A percentile compares a stretch with the other conserved stretches of the same genome.
Evolutionary conservation across 2,329 filamentous ascomycete genomes (phyloP).

Genomic region (Fusarium chuoi): DNA sequence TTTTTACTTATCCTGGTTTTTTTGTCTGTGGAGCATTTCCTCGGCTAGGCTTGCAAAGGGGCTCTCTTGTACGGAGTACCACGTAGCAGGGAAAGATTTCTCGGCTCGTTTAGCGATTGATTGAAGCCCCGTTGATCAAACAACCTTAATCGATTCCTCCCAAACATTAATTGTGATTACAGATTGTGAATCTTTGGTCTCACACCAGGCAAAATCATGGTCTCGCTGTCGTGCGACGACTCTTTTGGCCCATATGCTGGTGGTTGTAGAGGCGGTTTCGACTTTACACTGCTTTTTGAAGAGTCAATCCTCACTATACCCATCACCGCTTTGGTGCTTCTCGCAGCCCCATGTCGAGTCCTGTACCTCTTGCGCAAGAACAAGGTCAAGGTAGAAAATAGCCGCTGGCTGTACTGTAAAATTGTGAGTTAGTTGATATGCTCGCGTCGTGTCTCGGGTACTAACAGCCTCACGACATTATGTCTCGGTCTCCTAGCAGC

Average conservation of each 20-base stretch:
- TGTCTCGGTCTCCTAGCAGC: slow-evolving; percentile 15
- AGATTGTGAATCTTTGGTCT: no score
- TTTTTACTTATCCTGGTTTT: not conserved
- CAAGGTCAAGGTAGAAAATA: slow-evolving; percentile 31
- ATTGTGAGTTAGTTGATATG: slow-evolving; percentile 28
- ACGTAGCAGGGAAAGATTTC: not conserved
- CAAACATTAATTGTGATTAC: not conserved
- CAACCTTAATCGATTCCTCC: not conserved
- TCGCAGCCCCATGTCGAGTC: slow-evolving; percentile 40
- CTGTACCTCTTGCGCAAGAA: slow-evolving; percentile 34
- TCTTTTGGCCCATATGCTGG: slow-evolving; percentile 36
- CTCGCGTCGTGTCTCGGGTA: not conserved
- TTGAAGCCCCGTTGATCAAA: not conserved
- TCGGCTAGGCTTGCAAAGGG: not conserved
- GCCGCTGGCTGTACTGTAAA: slow-evolving; percentile 30
- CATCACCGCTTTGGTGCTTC: slow-evolving; percentile 42
- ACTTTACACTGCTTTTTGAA: slow-evolving; percentile 60
- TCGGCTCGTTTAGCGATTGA: not conserved
- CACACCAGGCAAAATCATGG: not conserved
- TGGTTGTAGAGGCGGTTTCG: slow-evolving; percentile 55
- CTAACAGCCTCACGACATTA: slow-evolving; percentile 9
- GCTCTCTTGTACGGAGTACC: not conserved
- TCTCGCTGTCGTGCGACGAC: slow-evolving; percentile 20
- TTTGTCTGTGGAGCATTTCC: not conserved
- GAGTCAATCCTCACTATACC: slow-evolving; percentile 47